These are phyloP conservation scores for Pleurotus eryngii DNA, from an alignment of 768 basidiomycete species.

Conservation along the genomic window DNA sequence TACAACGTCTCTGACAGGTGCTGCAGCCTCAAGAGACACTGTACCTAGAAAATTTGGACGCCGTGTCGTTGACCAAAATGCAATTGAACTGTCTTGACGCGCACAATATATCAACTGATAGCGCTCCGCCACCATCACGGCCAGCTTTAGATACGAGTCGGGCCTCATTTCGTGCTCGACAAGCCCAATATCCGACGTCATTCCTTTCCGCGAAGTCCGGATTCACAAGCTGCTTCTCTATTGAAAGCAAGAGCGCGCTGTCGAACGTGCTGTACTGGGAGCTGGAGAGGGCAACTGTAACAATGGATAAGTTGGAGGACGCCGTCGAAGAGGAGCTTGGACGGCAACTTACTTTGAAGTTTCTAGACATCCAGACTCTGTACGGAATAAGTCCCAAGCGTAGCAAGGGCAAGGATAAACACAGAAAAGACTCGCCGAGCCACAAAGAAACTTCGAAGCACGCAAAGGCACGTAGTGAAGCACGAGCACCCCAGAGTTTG, in stretches of 20 bases:
- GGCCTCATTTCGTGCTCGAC: conserved; percentile 30
- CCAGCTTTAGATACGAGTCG: conserved; percentile 20
- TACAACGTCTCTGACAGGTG: conserved; percentile 25
- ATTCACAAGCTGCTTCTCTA: conserved; percentile 34
- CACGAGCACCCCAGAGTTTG: conserved; percentile 13
- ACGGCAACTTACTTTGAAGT: conserved; percentile 24
- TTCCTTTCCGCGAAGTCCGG: conserved; percentile 27
- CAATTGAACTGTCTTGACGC: conserved; percentile 32
- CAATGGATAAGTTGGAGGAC: conserved; percentile 38
- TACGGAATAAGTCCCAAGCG: conserved; percentile 9
- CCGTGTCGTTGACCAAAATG: conserved; percentile 35
- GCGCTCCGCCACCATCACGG: conserved; percentile 9
- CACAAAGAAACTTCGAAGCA: conserved; percentile 4
- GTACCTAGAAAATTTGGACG: conserved; percentile 38
- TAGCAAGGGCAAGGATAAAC: not conserved
- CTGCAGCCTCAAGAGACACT: conserved; percentile 30
- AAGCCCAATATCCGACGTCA: conserved; percentile 36
- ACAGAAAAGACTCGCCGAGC: not conserved
- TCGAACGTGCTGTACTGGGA: conserved; percentile 29
- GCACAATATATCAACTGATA: not conserved
- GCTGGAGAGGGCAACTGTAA: conserved; percentile 27
- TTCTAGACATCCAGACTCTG: conserved; percentile 19
- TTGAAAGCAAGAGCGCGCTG: conserved; percentile 30
- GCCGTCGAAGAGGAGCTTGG: conserved; percentile 30
- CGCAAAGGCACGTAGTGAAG: not conserved